phyloP scores from a whole-genome alignment of 2,329 filamentous ascomycete genomes.

The Ophiostoma fasciatum region DNA sequence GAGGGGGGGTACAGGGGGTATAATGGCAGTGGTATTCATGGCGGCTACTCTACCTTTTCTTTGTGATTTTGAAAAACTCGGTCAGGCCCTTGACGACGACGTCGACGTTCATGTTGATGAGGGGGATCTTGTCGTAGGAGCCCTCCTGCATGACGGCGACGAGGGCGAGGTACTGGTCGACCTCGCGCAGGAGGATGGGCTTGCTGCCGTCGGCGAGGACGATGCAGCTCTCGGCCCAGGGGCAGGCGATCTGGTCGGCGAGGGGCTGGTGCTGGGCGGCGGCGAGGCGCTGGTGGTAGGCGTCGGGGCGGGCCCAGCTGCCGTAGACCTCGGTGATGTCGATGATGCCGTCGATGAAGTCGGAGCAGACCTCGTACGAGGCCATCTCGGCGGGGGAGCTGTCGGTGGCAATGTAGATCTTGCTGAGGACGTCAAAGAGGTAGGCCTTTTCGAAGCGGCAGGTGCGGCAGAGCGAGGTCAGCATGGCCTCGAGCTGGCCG shows the following conservation, averaged over 20 bases:
- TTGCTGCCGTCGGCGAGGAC: conserved; percentile 49
- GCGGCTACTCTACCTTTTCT: conserved; percentile 20
- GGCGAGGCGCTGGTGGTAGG: conserved; percentile 41
- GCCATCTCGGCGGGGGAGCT: conserved; percentile 86
- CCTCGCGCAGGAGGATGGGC: conserved; percentile 53
- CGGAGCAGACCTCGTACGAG: conserved; percentile 94
- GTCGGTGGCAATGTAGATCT: conserved; percentile 97
- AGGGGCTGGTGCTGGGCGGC: conserved; percentile 45
- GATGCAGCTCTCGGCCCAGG: conserved; percentile 52
- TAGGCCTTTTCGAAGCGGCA: conserved; percentile 97
- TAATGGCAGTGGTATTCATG: background rate
- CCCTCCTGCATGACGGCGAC: conserved; percentile 81
- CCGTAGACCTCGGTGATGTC: conserved; percentile 95
- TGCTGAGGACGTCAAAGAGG: conserved; percentile 91
- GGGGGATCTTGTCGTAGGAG: conserved; percentile 66
- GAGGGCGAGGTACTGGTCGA: conserved; percentile 61
- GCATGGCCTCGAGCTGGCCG: conserved; percentile 79
- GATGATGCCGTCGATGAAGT: conserved; percentile 97
- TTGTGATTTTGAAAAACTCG: conserved; percentile 64
- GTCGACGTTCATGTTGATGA: conserved; percentile 79
- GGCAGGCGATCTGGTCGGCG: conserved; percentile 51
- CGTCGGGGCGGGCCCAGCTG: conserved; percentile 45
- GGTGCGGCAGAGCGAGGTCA: conserved; percentile 85
- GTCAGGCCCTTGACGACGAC: conserved; percentile 65
- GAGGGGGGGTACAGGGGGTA: conserved; percentile 3